Evolutionary conservation across 1,284 basidiomycete species (phyloP).

Genomic region (Afroboletus lepidellus): DNA sequence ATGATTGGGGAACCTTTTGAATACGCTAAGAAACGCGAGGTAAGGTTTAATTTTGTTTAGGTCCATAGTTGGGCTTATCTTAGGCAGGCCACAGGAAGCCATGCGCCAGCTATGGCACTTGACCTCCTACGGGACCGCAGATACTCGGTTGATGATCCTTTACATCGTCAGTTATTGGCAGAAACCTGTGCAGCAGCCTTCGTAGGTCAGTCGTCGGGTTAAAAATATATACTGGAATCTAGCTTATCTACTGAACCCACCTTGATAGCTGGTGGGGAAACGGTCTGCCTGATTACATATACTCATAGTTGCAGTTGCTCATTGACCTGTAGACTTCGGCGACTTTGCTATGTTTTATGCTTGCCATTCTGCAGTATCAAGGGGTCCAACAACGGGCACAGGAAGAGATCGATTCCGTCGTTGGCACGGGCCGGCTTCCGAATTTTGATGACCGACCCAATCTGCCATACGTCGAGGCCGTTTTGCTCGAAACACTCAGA

Average conservation of each 20-base stretch:
- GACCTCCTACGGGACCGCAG: conserved; percentile 10
- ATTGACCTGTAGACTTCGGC: conserved; percentile 39
- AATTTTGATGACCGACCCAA: conserved; percentile 38
- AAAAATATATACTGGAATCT: background rate
- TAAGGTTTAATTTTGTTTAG: background rate
- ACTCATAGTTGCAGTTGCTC: background rate
- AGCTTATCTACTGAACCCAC: background rate
- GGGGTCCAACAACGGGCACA: conserved; percentile 43
- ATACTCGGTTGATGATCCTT: conserved; percentile 3
- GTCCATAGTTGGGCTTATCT: background rate
- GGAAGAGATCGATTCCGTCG: conserved; percentile 42
- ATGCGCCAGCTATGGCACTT: conserved; percentile 15
- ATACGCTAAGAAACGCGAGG: conserved; percentile 16
- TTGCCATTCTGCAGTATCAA: conserved; percentile 49
- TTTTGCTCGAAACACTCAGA: conserved; percentile 51
- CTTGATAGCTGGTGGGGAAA: conserved; percentile 23
- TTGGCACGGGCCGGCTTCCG: conserved; percentile 39
- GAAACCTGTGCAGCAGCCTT: conserved; percentile 25
- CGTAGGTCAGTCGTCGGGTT: conserved; percentile 15
- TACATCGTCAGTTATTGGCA: conserved; percentile 10
- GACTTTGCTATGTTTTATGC: conserved; percentile 44
- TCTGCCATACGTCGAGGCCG: conserved; percentile 45
- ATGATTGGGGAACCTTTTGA: conserved; percentile 27
- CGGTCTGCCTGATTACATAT: conserved; percentile 11
- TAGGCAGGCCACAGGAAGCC: conserved; percentile 13